A percentile compares a stretch with the other conserved stretches of the same genome.
Conservation (phyloP, 2,329 filamentous ascomycete genomes). For the Lizonia empirigonia region DNA sequence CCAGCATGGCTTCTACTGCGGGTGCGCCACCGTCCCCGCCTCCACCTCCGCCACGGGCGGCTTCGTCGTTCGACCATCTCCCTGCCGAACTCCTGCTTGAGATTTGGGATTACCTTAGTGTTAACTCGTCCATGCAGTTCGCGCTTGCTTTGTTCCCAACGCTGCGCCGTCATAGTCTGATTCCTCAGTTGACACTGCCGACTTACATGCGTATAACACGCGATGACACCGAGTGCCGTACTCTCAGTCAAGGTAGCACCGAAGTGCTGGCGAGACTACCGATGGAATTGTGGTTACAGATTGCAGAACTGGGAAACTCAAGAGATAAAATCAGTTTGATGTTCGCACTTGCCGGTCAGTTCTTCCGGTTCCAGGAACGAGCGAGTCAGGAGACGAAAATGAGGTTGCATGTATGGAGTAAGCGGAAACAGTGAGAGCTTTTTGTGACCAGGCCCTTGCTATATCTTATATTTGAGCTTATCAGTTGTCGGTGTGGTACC, state of each 20-base stretch:
- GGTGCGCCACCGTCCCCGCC: conserved; percentile 23
- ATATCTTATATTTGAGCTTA: background rate
- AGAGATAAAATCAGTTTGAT: conserved; percentile 49
- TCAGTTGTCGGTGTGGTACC: background rate
- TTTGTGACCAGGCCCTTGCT: background rate
- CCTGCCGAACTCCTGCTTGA: conserved; percentile 55
- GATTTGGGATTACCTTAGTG: conserved; percentile 50
- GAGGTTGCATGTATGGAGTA: conserved; percentile 25
- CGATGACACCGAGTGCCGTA: conserved; percentile 1
- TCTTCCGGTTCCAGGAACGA: conserved; percentile 20
- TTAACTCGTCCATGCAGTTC: conserved; percentile 52
- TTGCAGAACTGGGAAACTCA: conserved; percentile 47
- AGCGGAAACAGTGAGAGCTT: conserved; percentile 14
- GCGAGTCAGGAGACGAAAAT: conserved; percentile 20
- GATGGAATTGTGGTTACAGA: conserved; percentile 49
- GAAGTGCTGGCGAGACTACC: conserved; percentile 36
- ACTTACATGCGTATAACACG: conserved; percentile 35
- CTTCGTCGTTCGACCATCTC: conserved; percentile 46
- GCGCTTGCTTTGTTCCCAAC: conserved; percentile 55
- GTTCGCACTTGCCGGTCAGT: conserved; percentile 31
- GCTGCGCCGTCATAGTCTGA: conserved; percentile 46
- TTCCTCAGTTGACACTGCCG: conserved; percentile 33
- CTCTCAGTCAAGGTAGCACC: background rate
- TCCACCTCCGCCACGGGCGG: conserved; percentile 13
- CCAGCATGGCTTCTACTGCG: conserved; percentile 32